Conservation (phyloP, 2,329 filamentous ascomycete genomes). For the Blumeria hordei region DNA sequence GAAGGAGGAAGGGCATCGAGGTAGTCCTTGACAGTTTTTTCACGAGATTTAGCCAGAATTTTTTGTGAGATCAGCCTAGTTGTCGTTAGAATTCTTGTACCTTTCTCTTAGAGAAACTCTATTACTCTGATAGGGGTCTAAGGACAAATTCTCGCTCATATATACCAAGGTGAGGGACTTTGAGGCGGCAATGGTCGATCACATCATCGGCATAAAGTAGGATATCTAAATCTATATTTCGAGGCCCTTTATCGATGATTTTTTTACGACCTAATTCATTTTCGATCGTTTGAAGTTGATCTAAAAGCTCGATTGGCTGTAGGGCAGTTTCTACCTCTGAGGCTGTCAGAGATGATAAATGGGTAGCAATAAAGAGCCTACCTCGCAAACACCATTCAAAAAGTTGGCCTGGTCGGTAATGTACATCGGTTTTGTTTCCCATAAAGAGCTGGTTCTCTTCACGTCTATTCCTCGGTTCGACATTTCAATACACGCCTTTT, state of each 20-base stretch:
- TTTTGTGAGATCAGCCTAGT: background rate
- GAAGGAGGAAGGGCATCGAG: constrained; percentile 31
- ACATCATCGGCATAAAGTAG: constrained; percentile 50
- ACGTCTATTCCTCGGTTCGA: constrained; percentile 47
- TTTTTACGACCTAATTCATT: constrained; percentile 56
- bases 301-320: constrained; percentile 49
- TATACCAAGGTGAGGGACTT: constrained; percentile 65
- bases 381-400: constrained; percentile 80
- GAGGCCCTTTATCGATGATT: constrained; percentile 72
- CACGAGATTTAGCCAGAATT: constrained; percentile 4
- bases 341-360: background rate
- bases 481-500: constrained; percentile 61
- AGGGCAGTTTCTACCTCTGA: constrained; percentile 56
- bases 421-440: constrained; percentile 96
- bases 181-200: constrained; percentile 48
- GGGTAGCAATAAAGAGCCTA: constrained; percentile 20
- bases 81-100: background rate
- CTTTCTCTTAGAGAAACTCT: too few species aligned
- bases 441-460: constrained; percentile 62
- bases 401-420: constrained; percentile 72
- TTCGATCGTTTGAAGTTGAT: constrained; percentile 68
- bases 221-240: constrained; percentile 88
- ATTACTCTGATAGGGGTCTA: constrained; percentile 57
- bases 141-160: constrained; percentile 85
- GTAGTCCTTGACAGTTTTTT: constrained; percentile 27